phyloP scores from a whole-genome alignment of 2,329 filamentous ascomycete genomes.

The Neonectria punicea region DNA sequence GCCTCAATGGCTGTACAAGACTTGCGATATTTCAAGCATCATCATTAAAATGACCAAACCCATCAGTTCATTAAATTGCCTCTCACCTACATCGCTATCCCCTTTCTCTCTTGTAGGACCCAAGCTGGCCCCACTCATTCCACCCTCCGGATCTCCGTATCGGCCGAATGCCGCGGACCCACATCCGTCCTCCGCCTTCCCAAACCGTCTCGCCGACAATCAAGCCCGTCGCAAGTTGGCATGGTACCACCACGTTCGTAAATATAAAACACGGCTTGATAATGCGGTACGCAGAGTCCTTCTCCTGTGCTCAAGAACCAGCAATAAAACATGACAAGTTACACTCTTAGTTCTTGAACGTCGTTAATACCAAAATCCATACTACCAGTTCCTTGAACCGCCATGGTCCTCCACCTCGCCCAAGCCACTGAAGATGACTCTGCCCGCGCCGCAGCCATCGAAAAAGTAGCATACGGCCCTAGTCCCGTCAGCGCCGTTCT shows the following conservation, averaged over 20 bases:
- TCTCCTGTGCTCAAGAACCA: neutral
- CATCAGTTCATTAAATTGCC: neutral
- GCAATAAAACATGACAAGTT: neutral
- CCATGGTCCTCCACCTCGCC: slow-evolving; percentile 53
- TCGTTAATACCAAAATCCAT: neutral
- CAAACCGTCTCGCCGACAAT: slow-evolving; percentile 36
- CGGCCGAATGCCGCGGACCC: slow-evolving; percentile 25
- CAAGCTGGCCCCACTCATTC: neutral
- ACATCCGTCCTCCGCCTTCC: slow-evolving; percentile 25
- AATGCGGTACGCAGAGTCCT: too few species aligned
- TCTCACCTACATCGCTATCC: neutral
- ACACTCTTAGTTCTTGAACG: neutral
- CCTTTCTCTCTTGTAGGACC: neutral
- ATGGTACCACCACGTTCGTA: neutral
- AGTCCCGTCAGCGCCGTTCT: slow-evolving; percentile 47
- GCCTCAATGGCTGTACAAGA: neutral
- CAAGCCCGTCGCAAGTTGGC: neutral
- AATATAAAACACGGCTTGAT: neutral
- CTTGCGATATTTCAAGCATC: neutral
- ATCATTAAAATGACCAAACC: neutral
- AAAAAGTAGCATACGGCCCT: slow-evolving; percentile 49
- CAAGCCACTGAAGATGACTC: slow-evolving; percentile 50
- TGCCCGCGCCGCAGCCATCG: slow-evolving; percentile 49
- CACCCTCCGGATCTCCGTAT: slow-evolving; percentile 14
- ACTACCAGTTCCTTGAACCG: neutral